These are phyloP conservation scores for Ajuga chamaepitys DNA, from an alignment of 257 asterid species.

Conservation along the genomic window DNA sequence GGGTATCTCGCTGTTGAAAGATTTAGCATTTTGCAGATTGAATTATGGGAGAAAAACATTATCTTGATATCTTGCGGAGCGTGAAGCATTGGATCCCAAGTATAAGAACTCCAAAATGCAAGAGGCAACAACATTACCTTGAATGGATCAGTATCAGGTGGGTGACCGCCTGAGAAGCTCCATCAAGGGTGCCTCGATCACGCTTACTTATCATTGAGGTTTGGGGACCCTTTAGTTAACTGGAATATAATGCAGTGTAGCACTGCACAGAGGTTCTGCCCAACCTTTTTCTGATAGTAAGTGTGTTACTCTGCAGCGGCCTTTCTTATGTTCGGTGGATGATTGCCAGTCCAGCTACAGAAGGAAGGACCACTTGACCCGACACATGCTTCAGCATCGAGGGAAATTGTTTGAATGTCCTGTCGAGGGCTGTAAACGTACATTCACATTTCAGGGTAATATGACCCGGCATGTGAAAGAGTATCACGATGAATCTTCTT, in stretches of 20 bases:
- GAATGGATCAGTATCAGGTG: conserved; percentile 97
- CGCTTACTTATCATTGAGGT: conserved; percentile 54
- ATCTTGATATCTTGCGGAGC: conserved; percentile 33
- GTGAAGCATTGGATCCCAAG: conserved; percentile 99
- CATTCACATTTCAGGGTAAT: conserved; percentile 54
- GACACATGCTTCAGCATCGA: conserved; percentile 79
- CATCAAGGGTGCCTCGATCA: conserved; percentile 96
- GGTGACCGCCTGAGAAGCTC: conserved; percentile 99
- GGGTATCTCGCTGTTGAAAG: conserved; percentile 8
- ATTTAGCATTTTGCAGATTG: conserved; percentile 36
- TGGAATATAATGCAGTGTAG: not conserved
- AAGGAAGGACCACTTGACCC: conserved; percentile 73
- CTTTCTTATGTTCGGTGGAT: conserved; percentile 64
- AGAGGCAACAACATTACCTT: conserved; percentile 57
- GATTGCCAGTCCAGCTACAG: conserved; percentile 77
- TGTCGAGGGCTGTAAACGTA: conserved; percentile 36
- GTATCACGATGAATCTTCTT: conserved; percentile 42
- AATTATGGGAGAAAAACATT: conserved; percentile 18
- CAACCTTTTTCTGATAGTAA: not conserved
- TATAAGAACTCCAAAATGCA: conserved; percentile 92
- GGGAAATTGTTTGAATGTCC: conserved; percentile 72
- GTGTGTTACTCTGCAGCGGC: conserved; percentile 45
- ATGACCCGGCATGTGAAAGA: conserved; percentile 63
- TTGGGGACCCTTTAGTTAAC: conserved; percentile 21
- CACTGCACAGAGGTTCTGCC: not conserved